These are phyloP conservation scores for Dioszegia hungarica DNA, from an alignment of 768 basidiomycete genomes.

Conservation along the genomic window DNA sequence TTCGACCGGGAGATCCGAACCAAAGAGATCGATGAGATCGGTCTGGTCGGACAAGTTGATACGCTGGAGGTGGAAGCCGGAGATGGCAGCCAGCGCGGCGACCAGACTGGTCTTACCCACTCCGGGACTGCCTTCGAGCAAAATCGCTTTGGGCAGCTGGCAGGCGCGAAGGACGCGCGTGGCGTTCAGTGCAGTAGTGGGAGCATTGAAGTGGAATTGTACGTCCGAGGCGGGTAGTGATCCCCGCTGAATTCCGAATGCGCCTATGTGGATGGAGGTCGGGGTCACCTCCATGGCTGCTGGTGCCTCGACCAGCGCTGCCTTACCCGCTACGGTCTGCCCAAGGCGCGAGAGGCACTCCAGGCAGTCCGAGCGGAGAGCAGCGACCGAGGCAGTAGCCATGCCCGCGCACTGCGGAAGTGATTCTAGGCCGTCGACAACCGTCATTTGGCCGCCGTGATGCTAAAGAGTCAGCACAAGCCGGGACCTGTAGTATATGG, in stretches of 20 bases:
- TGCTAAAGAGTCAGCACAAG: constrained; percentile 54
- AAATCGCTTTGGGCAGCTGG: constrained; percentile 82
- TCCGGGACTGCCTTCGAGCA: constrained; percentile 95
- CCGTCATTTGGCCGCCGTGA: constrained; percentile 88
- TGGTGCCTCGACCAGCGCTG: neutral
- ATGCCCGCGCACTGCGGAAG: constrained; percentile 67
- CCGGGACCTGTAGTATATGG: neutral
- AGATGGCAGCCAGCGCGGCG: constrained; percentile 72
- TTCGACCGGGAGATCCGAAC: constrained; percentile 91
- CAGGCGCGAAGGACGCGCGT: constrained; percentile 83
- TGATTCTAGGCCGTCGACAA: constrained; percentile 80
- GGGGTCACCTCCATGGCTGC: constrained; percentile 9
- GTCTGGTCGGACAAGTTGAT: constrained; percentile 99
- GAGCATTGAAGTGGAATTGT: constrained; percentile 75
- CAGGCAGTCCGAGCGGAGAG: constrained; percentile 61
- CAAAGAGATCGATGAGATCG: constrained; percentile 91
- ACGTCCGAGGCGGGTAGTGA: constrained; percentile 40
- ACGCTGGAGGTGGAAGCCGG: constrained; percentile 74
- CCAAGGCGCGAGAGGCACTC: constrained; percentile 51
- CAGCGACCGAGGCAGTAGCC: constrained; percentile 58
- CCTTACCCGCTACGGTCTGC: constrained; percentile 51
- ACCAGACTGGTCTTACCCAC: constrained; percentile 96
- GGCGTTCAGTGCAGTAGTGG: constrained; percentile 81
- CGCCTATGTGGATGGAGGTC: constrained; percentile 60
- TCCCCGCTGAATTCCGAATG: constrained; percentile 68